phyloP scores from a whole-genome alignment of 805 yeast genomes.

The Ogataea ramenticola region DNA sequence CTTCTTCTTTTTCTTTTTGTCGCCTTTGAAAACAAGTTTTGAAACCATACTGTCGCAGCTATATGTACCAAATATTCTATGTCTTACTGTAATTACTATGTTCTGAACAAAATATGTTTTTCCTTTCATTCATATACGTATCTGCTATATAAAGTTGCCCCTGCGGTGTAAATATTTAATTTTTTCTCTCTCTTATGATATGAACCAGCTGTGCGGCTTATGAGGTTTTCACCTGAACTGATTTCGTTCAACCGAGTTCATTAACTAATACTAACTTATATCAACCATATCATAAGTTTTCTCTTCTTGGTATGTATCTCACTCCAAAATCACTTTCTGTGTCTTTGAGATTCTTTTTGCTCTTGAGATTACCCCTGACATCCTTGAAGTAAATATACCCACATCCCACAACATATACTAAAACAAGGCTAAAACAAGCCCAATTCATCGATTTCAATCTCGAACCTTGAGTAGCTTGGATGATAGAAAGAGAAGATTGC shows the following conservation, averaged over 20 bases:
- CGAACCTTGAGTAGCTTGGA: slow-evolving; percentile 36
- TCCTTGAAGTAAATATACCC: slow-evolving; percentile 29
- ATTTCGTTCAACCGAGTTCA: too few relatives aligned
- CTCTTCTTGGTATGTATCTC: neutral
- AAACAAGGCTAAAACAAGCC: slow-evolving; percentile 46
- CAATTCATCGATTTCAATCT: slow-evolving; percentile 56
- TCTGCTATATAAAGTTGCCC: too few relatives aligned
- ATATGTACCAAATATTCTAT: too few relatives aligned
- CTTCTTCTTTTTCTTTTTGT: slow-evolving; percentile 14
- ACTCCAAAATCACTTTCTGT: neutral
- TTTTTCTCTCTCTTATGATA: neutral
- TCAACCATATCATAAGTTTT: neutral
- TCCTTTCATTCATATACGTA: too few relatives aligned
- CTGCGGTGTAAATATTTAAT: neutral
- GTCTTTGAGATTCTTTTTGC: neutral
- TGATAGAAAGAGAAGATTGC: slow-evolving; percentile 42
- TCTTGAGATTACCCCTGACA: slow-evolving; percentile 8
- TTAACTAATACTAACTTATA: too few relatives aligned
- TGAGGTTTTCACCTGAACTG: too few relatives aligned
- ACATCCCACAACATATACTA: slow-evolving; percentile 33
- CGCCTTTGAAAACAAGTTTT: slow-evolving; percentile 26
- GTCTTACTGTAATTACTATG: too few relatives aligned
- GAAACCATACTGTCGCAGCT: slow-evolving; percentile 19
- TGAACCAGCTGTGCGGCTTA: neutral
- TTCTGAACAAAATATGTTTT: too few relatives aligned